Evolutionary conservation across 2,329 filamentous ascomycete genomes (phyloP).

Genomic region (Aureobasidium namibiae): DNA sequence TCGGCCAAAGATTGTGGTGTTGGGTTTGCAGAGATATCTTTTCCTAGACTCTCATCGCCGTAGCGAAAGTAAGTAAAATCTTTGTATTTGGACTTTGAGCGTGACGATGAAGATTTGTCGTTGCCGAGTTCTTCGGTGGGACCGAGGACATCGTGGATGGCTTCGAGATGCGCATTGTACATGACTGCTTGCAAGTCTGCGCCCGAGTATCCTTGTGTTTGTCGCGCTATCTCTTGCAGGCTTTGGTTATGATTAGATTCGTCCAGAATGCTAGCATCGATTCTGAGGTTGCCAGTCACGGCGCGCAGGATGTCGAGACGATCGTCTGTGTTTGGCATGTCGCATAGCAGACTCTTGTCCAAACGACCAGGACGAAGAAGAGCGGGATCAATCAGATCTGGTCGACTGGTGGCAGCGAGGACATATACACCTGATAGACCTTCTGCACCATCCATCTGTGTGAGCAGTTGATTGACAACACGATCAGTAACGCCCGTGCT

Average conservation of each 20-base stretch:
- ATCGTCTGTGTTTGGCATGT: slow-evolving; percentile 73
- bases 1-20: slow-evolving; percentile 57
- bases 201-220: slow-evolving; percentile 85
- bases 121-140: slow-evolving; percentile 31
- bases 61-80: slow-evolving; percentile 81
- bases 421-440: slow-evolving; percentile 93
- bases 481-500: slow-evolving; percentile 97
- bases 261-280: slow-evolving; percentile 58
- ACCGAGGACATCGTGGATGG: slow-evolving; percentile 83
- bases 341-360: slow-evolving; percentile 88
- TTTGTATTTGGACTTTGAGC: slow-evolving; percentile 20
- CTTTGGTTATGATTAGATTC: slow-evolving; percentile 21
- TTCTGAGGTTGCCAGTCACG: slow-evolving; percentile 70
- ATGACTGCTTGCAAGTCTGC: slow-evolving; percentile 91
- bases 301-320: slow-evolving; percentile 81
- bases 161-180: slow-evolving; percentile 93
- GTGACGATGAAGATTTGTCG: slow-evolving; percentile 14
- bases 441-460: slow-evolving; percentile 98
- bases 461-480: slow-evolving; percentile 95
- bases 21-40: slow-evolving; percentile 33
- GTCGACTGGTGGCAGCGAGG: slow-evolving; percentile 83
- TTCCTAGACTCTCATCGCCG: slow-evolving; percentile 44
- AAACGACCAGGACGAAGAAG: slow-evolving; percentile 82
- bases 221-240: slow-evolving; percentile 64
- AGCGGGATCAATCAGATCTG: slow-evolving; percentile 92